Percentiles rank a stretch among this genome's conserved stretches.
Conservation (phyloP, 305 asterid genomes). For the Petunia hybrid region DNA sequence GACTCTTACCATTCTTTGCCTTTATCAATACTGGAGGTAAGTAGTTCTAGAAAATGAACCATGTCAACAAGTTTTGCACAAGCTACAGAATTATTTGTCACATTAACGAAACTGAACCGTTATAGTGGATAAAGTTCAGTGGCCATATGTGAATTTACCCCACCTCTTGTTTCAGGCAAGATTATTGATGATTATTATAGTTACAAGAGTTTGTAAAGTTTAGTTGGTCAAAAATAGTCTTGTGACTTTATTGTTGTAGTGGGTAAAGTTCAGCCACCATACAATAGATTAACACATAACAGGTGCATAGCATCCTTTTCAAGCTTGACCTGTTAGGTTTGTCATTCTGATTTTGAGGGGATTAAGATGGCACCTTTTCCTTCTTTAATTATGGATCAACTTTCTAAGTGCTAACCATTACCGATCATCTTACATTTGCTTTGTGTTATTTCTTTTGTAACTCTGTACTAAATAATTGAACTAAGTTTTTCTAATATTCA, state of each 20-base stretch:
- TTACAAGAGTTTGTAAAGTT: too few species aligned
- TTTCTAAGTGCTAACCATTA: not conserved
- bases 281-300: not conserved
- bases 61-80: not conserved
- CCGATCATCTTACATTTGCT: not conserved
- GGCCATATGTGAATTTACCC: too few species aligned
- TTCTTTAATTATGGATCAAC: not conserved
- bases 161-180: too few species aligned
- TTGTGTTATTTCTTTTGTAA: not conserved
- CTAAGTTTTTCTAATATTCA: constrained; percentile 8
- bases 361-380: not conserved
- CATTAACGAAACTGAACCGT: too few species aligned
- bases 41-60: not conserved
- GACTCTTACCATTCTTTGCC: constrained; percentile 86
- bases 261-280: too few species aligned
- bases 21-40: constrained; percentile 86
- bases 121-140: too few species aligned
- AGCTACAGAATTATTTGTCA: too few species aligned
- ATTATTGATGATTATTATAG: too few species aligned
- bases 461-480: constrained; percentile 2
- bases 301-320: not conserved
- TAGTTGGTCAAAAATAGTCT: too few species aligned
- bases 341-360: not conserved
- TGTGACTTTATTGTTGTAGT: too few species aligned
- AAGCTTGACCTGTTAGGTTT: not conserved